Conservation (phyloP, 2,329 filamentous ascomycete genomes). For the Chalara sp. region DNA sequence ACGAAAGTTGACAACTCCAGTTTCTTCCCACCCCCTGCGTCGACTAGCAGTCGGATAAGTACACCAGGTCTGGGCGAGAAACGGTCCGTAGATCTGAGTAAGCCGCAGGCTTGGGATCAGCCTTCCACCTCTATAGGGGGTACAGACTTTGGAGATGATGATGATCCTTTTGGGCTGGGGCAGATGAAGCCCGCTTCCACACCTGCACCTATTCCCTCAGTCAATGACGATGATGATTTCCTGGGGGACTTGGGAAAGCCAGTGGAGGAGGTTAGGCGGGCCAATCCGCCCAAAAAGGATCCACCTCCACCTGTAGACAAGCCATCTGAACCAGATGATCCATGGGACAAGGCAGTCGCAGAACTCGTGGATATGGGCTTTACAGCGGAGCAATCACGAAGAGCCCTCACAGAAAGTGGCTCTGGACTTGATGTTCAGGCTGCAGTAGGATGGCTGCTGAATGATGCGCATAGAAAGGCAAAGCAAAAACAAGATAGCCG, state of each 20-base stretch:
- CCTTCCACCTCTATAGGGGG: constrained; percentile 16
- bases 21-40: constrained; percentile 51
- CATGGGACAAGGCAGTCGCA: constrained; percentile 72
- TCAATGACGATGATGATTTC: constrained; percentile 60
- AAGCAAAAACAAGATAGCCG: constrained; percentile 60
- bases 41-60: constrained; percentile 27
- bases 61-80: constrained; percentile 35
- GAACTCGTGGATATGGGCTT: constrained; percentile 96
- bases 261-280: constrained; percentile 54
- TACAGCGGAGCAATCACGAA: constrained; percentile 71
- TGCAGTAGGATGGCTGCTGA: constrained; percentile 77
- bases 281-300: constrained; percentile 21
- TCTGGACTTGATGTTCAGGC: constrained; percentile 75
- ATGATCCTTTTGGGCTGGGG: constrained; percentile 81
- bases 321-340: constrained; percentile 39
- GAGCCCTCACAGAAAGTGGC: constrained; percentile 74
- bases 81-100: constrained; percentile 42
- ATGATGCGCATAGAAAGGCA: constrained; percentile 76
- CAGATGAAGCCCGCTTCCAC: constrained; percentile 39
- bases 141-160: constrained; percentile 48
- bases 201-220: constrained; percentile 19
- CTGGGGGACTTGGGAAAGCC: constrained; percentile 58
- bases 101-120: constrained; percentile 47
- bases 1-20: constrained; percentile 63
- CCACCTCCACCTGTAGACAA: constrained; percentile 2